Evolutionary conservation across 192 early-diverging fungal species (phyloP), one percentile per base, ranked within the genome.

Genomic region (Hyaloraphidium curvatum): DNA sequence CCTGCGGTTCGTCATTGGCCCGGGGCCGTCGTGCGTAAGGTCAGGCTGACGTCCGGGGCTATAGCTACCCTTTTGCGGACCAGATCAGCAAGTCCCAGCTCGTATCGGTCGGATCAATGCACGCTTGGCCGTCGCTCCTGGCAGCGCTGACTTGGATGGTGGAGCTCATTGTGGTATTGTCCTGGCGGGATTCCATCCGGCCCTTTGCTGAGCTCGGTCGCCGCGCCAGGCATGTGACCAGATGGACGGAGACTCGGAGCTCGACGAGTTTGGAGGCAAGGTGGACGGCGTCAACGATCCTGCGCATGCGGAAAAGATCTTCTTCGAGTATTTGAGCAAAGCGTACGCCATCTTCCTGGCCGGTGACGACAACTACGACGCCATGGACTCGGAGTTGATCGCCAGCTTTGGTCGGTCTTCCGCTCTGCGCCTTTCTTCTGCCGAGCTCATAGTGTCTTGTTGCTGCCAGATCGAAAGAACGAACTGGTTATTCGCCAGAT

Each of bases 91-190:
- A 82, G 64, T 82, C 79, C 40, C 72, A 81, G 28, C 67, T 86
- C 21, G 56, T 66, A 48, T 75, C 80, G 14, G 74, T 79, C 11
- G 82, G 78, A 3, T 72, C 73, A 3, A 64, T 77, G 62, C 78
- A 83, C n/a, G 69, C 79, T 2, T 81, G 79, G 81, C 80, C 79
- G 5, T 65, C 67, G 0, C 66, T 81, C 9, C 60, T 85, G 41
- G 85, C 73, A 0, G 76, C 76, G 68, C 61, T 87, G 33, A 62
- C 73, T 25, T 87, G 85, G 85, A 67, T 87, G 63, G 77, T 86
- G 1, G 81, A 84, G 59, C 61, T 83, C 19, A 71, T 77, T 35
- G n/a, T 58, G 62, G 76, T 75, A 66, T 9, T 48, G 5, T 37
- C 7, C 33, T 11, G n/a, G 9, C 7, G 9, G 33, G 33, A 37